phyloP scores from a whole-genome alignment of 2,329 filamentous ascomycete species.

The Colletotrichum navitas region DNA sequence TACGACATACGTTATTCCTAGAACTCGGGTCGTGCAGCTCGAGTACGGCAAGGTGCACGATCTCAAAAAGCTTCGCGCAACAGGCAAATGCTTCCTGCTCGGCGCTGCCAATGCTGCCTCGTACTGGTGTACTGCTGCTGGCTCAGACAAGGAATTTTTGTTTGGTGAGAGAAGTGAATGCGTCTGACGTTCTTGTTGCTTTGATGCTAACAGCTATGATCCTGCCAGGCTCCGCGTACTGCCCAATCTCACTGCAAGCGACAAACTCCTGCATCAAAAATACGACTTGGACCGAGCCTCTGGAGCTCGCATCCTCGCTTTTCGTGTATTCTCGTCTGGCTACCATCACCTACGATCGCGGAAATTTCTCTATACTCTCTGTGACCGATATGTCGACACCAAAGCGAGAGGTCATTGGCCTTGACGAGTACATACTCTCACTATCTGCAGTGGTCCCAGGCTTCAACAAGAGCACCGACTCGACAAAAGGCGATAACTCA shows the following conservation, averaged over 20 bases:
- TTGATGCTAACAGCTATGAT: background rate
- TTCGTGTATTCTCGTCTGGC: constrained; percentile 31
- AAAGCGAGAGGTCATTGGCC: constrained; percentile 15
- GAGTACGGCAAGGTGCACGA: constrained; percentile 33
- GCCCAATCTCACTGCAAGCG: constrained; percentile 27
- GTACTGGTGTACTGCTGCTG: constrained; percentile 33
- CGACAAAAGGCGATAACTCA: constrained; percentile 32
- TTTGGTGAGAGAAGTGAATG: constrained; percentile 22
- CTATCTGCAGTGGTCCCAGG: constrained; percentile 31
- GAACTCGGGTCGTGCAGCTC: constrained; percentile 17
- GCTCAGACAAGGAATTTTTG: constrained; percentile 6
- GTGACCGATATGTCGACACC: constrained; percentile 29
- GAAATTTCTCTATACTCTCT: constrained; percentile 35
- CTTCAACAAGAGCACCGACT: constrained; percentile 21
- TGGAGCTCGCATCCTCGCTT: constrained; percentile 23
- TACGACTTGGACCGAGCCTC: constrained; percentile 20
- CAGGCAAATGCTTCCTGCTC: constrained; percentile 25
- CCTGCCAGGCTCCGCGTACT: constrained; percentile 29
- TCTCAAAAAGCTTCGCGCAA: constrained; percentile 5
- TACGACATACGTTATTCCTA: constrained; percentile 23
- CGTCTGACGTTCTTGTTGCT: background rate
- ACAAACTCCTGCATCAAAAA: constrained; percentile 26
- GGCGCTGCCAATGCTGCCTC: constrained; percentile 28
- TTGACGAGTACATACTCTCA: constrained; percentile 33
- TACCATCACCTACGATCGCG: constrained; percentile 36